Evolutionary conservation across 805 yeast species (phyloP), one percentile per base, ranked within the genome.

Genomic region (Komagataella populi): DNA sequence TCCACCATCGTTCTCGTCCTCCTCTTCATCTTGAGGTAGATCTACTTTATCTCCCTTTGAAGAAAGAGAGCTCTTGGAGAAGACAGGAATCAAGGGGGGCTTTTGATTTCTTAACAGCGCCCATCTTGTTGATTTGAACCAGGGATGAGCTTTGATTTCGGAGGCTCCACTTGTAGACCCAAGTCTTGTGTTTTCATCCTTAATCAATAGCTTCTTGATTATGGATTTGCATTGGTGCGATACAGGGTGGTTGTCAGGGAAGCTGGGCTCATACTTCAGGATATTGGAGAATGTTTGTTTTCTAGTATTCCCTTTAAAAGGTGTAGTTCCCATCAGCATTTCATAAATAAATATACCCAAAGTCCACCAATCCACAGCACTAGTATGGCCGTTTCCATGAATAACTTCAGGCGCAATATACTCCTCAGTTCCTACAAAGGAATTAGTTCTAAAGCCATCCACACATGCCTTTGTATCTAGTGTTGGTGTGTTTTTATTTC

Each of bases 301-400:
- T 23, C 98, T 76, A 56, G 83, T 88, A 43, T 79, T 72, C 6
- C 99, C 99, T 68, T 93, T 93, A 69, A 91, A 93, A 1, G 99
- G 99, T 0, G 99, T 93, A 6, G 88, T 85, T 1, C 98, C 98
- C 65, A 80, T 90, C 20, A 93, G 69, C 99, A 93, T 93, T 63
- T 93, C 99, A 66, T 81, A 95, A 22, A 89, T 71, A 59, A 93
- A 74, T 18, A 93, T 89, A 3, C 99, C 99, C 56, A 93, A 70
- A 0, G 99, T 93, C 99, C 99, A 93, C 99, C 99, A 93, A 66
- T 93, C 99, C 16, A 93, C 99, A 0, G 98, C 96, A 6, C 91
- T 84, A 1, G 98, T 91, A 60, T 93, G 99, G 1, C 99, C 99
- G 59, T 90, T 87, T 1, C 98, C 98, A 64, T 93, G 73, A 51